Evolutionary conservation across 73 alveolate genomes (phyloP).

Genomic region (Paramecium sonneborni): DNA sequence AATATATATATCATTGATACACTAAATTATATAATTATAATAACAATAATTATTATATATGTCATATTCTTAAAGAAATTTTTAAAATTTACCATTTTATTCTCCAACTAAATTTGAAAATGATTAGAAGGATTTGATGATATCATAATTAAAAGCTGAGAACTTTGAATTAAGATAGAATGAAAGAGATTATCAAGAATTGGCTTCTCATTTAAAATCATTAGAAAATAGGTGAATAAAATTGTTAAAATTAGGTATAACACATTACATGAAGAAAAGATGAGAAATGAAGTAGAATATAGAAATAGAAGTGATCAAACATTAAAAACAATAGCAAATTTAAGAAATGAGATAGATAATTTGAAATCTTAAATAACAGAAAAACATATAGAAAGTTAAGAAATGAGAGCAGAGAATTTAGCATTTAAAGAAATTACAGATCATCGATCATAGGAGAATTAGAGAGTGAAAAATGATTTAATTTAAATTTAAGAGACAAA

Average conservation of each 20-base stretch:
- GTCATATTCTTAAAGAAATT: slow-evolving; percentile 28
- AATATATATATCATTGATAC: neutral
- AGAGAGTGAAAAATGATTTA: slow-evolving; percentile 52
- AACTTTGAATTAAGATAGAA: slow-evolving; percentile 63
- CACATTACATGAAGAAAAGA: slow-evolving; percentile 58
- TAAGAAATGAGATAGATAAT: slow-evolving; percentile 61
- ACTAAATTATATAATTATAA: neutral
- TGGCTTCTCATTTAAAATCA: slow-evolving; percentile 48
- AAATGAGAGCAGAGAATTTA: slow-evolving; percentile 58
- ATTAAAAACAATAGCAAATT: slow-evolving; percentile 39
- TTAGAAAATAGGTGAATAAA: slow-evolving; percentile 49
- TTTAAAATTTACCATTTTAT: slow-evolving; percentile 26
- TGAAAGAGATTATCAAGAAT: slow-evolving; percentile 59
- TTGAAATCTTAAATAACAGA: slow-evolving; percentile 58
- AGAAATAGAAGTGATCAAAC: slow-evolving; percentile 56
- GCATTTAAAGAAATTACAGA: slow-evolving; percentile 68
- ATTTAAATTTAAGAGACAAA: slow-evolving; percentile 25
- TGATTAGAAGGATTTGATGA: slow-evolving; percentile 56
- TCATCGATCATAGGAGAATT: slow-evolving; percentile 40
- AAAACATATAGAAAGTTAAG: slow-evolving; percentile 60
- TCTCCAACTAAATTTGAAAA: slow-evolving; percentile 63
- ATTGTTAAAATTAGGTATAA: slow-evolving; percentile 36
- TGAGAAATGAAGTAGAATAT: slow-evolving; percentile 65
- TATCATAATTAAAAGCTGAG: slow-evolving; percentile 59
- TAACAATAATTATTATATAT: neutral